phyloP scores from a whole-genome alignment of 192 early-diverging fungal species.

The Tieghemiomyces parasiticus region DNA sequence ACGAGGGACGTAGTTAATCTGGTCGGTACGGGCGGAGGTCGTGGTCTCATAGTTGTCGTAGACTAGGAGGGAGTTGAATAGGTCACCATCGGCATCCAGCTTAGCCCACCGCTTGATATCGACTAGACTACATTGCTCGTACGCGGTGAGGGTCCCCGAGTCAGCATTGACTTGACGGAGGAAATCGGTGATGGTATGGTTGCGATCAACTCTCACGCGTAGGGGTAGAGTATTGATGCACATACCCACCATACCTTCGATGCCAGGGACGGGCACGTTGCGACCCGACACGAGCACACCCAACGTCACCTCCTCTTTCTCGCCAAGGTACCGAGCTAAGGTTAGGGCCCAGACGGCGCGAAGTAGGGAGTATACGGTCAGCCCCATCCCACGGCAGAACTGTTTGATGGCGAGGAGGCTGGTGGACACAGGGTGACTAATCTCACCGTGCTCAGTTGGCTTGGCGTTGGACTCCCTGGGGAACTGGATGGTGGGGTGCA shows the following conservation, averaged over 20 bases:
- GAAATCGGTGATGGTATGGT: background rate
- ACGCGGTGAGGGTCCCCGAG: background rate
- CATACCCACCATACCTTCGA: slow-evolving; percentile 3
- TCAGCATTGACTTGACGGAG: background rate
- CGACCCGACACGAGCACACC: background rate
- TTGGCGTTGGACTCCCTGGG: too few relatives aligned
- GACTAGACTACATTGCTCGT: background rate
- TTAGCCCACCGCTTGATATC: background rate
- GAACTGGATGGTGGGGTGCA: too few relatives aligned
- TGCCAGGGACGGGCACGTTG: background rate
- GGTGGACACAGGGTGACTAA: too few relatives aligned
- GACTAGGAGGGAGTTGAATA: background rate
- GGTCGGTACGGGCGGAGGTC: background rate
- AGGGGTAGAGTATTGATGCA: slow-evolving; percentile 2
- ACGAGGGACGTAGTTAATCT: background rate
- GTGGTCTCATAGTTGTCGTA: background rate
- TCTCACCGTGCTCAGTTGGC: too few relatives aligned
- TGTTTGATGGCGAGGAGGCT: too few relatives aligned
- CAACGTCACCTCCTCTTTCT: slow-evolving; percentile 1
- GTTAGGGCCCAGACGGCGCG: background rate
- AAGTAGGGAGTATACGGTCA: background rate
- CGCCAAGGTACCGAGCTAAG: background rate
- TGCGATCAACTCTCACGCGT: background rate
- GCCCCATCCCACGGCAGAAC: background rate
- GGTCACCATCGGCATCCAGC: background rate